These are phyloP conservation scores for Diaporthe longicolla DNA, from an alignment of 2,329 filamentous ascomycete genomes.

Conservation along the genomic window DNA sequence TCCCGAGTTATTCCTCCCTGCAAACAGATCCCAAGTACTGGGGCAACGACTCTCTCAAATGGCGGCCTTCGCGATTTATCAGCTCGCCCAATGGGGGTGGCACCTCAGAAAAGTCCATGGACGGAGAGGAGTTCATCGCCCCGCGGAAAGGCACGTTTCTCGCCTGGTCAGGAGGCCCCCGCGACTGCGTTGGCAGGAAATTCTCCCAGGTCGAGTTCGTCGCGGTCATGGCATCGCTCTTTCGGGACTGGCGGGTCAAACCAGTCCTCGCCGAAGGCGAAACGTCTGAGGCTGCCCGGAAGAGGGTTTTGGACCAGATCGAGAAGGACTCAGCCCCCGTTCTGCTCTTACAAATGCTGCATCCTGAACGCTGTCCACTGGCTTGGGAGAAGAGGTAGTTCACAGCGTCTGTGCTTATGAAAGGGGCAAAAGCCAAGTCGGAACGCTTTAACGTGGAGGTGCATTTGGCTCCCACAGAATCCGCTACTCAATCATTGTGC, in stretches of 20 bases:
- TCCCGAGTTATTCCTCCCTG: conserved; percentile 9
- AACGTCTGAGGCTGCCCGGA: background rate
- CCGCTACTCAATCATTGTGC: too few relatives aligned
- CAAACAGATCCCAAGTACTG: conserved; percentile 33
- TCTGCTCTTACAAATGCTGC: background rate
- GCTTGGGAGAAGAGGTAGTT: background rate
- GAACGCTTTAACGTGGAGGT: too few relatives aligned
- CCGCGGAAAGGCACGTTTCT: background rate
- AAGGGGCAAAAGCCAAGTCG: too few relatives aligned
- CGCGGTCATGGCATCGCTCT: background rate
- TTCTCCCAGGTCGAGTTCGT: background rate
- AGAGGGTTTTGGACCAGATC: background rate
- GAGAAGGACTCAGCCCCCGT: background rate
- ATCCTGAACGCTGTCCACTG: background rate
- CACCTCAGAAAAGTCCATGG: background rate
- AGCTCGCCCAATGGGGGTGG: background rate
- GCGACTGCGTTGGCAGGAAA: background rate
- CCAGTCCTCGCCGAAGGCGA: background rate
- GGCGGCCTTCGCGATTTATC: conserved; percentile 22
- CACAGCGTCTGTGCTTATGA: too few relatives aligned
- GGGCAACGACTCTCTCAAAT: conserved; percentile 24
- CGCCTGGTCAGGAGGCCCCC: background rate
- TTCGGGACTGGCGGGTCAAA: background rate
- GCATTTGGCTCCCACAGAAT: too few relatives aligned
- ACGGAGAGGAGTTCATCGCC: conserved; percentile 30